Conservation (phyloP, 768 basidiomycete species). For the Tulasnella sp. region DNA sequence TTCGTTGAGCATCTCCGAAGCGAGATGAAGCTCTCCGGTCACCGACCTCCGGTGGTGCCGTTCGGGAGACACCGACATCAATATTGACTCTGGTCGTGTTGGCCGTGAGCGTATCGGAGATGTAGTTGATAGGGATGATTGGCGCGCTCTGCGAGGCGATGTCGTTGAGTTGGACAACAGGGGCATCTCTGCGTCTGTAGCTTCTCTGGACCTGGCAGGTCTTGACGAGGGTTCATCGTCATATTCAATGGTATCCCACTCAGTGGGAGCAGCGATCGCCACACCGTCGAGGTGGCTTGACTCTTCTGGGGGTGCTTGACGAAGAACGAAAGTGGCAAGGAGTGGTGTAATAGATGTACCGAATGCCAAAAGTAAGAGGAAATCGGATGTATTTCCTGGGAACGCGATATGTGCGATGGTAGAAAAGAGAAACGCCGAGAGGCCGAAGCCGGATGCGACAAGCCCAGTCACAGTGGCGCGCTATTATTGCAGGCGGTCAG, state of each 20-base stretch:
- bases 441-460: constrained; percentile 78
- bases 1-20: background rate
- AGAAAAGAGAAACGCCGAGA: constrained; percentile 87
- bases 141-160: too few species aligned
- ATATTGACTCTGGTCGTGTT: too few species aligned
- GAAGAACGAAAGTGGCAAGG: constrained; percentile 61
- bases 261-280: constrained; percentile 23
- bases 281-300: background rate
- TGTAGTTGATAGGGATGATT: too few species aligned
- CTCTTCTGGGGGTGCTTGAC: constrained; percentile 43
- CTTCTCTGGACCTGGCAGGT: too few species aligned
- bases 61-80: too few species aligned
- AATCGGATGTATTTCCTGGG: constrained; percentile 66
- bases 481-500: constrained; percentile 28
- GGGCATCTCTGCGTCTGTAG: too few species aligned
- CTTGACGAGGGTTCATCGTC: constrained; percentile 3
- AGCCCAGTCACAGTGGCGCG: constrained; percentile 66
- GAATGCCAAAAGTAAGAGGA: constrained; percentile 62
- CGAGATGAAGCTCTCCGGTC: too few species aligned
- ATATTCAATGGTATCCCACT: constrained; percentile 10
- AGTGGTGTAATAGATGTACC: constrained; percentile 76
- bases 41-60: too few species aligned
- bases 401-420: constrained; percentile 59
- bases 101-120: too few species aligned
- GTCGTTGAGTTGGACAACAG: too few species aligned